Evolutionary conservation across 2,329 filamentous ascomycete genomes (phyloP).

Genomic region (Alternaria infectoria): DNA sequence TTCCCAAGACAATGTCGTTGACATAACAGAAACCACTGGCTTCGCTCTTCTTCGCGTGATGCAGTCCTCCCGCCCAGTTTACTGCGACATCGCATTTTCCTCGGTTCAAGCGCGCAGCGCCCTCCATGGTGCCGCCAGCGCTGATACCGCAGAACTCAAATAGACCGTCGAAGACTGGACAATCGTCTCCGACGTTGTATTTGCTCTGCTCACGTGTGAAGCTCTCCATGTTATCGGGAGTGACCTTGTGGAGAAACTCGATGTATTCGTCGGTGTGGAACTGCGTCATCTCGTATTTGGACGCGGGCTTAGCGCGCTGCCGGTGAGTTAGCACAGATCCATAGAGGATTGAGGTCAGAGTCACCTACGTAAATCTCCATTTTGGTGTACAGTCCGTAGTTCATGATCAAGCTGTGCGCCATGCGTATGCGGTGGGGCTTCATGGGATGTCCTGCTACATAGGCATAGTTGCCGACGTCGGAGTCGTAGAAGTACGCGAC

Average conservation of each 20-base stretch:
- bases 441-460: slow-evolving; percentile 76
- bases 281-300: slow-evolving; percentile 74
- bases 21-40: slow-evolving; percentile 98
- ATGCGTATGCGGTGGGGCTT: slow-evolving; percentile 73
- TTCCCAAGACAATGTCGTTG: slow-evolving; percentile 93
- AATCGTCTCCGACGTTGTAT: slow-evolving; percentile 70
- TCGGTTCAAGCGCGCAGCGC: slow-evolving; percentile 70
- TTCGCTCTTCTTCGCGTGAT: slow-evolving; percentile 94
- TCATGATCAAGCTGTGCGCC: slow-evolving; percentile 71
- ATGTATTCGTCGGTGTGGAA: slow-evolving; percentile 77
- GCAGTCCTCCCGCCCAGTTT: slow-evolving; percentile 83
- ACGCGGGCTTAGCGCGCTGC: slow-evolving; percentile 57
- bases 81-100: slow-evolving; percentile 71
- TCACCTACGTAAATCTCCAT: slow-evolving; percentile 71
- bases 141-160: slow-evolving; percentile 76
- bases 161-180: slow-evolving; percentile 71
- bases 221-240: slow-evolving; percentile 96
- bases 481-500: slow-evolving; percentile 99
- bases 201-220: slow-evolving; percentile 89
- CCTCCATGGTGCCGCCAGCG: slow-evolving; percentile 73
- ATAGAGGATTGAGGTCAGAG: slow-evolving; percentile 3
- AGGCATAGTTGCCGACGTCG: slow-evolving; percentile 97
- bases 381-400: slow-evolving; percentile 75
- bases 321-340: slow-evolving; percentile 13
- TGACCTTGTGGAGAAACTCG: slow-evolving; percentile 81